Conservation (phyloP, 2,329 filamentous ascomycete species). For the Xylaria sp. region DNA sequence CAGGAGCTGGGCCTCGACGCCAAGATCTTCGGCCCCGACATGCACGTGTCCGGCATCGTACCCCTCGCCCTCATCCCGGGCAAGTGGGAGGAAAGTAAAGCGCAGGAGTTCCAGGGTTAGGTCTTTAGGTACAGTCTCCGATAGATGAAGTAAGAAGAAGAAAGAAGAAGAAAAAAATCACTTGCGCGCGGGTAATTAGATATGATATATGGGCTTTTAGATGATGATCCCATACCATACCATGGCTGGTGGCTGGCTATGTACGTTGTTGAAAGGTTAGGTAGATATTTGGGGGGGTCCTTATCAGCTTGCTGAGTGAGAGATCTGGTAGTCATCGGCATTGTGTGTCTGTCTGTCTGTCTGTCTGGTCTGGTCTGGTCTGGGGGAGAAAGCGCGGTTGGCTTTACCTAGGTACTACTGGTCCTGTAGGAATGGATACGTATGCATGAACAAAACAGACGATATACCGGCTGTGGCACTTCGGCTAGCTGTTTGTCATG, state of each 20-base stretch:
- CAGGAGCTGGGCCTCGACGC: constrained; percentile 83
- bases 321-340: neutral
- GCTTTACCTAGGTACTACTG: constrained; percentile 18
- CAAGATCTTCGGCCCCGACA: constrained; percentile 72
- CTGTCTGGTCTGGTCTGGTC: constrained; percentile 22
- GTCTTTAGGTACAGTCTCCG: constrained; percentile 42
- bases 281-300: too few relatives aligned
- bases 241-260: too few relatives aligned
- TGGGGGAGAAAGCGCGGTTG: constrained; percentile 18
- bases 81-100: constrained; percentile 63
- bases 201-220: neutral
- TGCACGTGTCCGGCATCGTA: constrained; percentile 98
- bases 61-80: constrained; percentile 79
- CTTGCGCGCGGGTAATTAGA: constrained; percentile 21
- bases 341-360: constrained; percentile 12
- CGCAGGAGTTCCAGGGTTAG: constrained; percentile 64
- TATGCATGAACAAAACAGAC: constrained; percentile 25
- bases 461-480: constrained; percentile 31
- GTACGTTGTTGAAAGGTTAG: too few relatives aligned
- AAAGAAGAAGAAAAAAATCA: too few relatives aligned
- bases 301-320: too few relatives aligned
- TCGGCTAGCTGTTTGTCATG: too few relatives aligned
- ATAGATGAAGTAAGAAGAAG: neutral
- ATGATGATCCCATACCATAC: too few relatives aligned
- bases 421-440: constrained; percentile 30